phyloP scores from a whole-genome alignment of 345 rosid genomes.

The Salix koriyanagi region DNA sequence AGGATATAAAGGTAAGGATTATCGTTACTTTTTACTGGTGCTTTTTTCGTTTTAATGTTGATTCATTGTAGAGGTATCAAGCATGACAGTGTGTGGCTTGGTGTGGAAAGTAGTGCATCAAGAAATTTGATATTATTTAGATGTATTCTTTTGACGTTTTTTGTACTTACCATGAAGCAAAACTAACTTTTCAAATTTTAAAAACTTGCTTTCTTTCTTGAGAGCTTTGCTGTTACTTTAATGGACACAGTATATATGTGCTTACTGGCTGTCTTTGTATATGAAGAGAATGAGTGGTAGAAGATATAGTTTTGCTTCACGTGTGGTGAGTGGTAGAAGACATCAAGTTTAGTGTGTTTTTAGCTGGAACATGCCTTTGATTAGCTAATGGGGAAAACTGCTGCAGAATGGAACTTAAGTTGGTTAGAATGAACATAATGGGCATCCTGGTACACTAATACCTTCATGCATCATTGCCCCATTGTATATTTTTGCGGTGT shows the following conservation, averaged over 20 bases:
- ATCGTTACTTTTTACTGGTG: background rate
- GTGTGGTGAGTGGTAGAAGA: too few relatives aligned
- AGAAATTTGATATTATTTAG: background rate
- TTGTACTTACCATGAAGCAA: background rate
- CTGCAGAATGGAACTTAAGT: too few relatives aligned
- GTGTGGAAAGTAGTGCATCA: background rate
- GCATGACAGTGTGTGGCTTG: background rate
- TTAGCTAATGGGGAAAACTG: too few relatives aligned
- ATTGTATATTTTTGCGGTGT: too few relatives aligned
- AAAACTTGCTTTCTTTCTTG: background rate
- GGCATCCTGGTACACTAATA: too few relatives aligned
- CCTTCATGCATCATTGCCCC: too few relatives aligned
- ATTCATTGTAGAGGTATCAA: background rate
- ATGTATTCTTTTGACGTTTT: background rate
- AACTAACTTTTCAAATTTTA: background rate
- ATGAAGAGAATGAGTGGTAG: background rate
- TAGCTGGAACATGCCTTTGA: too few relatives aligned
- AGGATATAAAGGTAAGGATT: slow-evolving; percentile 68
- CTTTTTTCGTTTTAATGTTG: background rate
- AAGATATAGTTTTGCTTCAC: too few relatives aligned
- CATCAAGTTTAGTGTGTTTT: too few relatives aligned
- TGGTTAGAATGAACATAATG: too few relatives aligned
- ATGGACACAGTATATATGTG: background rate
- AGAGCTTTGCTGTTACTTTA: background rate
- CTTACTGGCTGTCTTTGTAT: background rate